phyloP scores from a whole-genome alignment of 306 rosid species.

The Corylus heterophylla region DNA sequence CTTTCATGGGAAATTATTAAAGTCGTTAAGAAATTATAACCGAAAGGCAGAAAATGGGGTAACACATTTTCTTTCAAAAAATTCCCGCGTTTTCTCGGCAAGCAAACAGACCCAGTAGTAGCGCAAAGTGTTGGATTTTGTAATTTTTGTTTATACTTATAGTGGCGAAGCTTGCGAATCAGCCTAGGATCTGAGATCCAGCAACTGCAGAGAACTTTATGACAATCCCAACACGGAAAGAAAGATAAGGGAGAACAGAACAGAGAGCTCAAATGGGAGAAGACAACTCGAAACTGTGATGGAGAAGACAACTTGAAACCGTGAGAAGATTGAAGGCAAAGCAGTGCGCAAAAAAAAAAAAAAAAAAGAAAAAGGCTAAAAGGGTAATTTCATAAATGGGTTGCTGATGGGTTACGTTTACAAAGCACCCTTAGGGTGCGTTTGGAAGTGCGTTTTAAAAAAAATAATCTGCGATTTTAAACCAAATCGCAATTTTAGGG shows the following conservation, averaged over 20 bases:
- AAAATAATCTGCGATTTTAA: too few relatives aligned
- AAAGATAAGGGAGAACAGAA: neutral
- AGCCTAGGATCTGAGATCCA: slow-evolving; percentile 37
- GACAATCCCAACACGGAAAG: slow-evolving; percentile 22
- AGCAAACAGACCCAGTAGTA: slow-evolving; percentile 1
- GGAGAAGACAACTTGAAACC: too few relatives aligned
- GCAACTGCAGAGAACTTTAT: slow-evolving; percentile 1
- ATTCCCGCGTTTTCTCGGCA: neutral
- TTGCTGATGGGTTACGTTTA: too few relatives aligned
- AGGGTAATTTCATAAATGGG: too few relatives aligned
- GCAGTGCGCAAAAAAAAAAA: too few relatives aligned
- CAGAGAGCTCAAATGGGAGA: neutral
- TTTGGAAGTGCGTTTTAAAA: too few relatives aligned
- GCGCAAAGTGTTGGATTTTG: neutral
- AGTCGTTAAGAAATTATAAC: neutral
- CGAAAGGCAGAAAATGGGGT: neutral
- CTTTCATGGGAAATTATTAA: neutral
- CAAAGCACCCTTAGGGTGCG: too few relatives aligned
- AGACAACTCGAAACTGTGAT: too few relatives aligned
- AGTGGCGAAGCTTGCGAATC: slow-evolving; percentile 4
- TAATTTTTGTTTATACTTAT: slow-evolving; percentile 16
- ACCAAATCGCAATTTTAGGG: too few relatives aligned
- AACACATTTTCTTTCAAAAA: neutral
- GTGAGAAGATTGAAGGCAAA: too few relatives aligned
- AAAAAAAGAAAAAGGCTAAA: too few relatives aligned